Evolutionary conservation across 2,329 filamentous ascomycete species (phyloP).

Genomic region (Neofusicoccum sp.): DNA sequence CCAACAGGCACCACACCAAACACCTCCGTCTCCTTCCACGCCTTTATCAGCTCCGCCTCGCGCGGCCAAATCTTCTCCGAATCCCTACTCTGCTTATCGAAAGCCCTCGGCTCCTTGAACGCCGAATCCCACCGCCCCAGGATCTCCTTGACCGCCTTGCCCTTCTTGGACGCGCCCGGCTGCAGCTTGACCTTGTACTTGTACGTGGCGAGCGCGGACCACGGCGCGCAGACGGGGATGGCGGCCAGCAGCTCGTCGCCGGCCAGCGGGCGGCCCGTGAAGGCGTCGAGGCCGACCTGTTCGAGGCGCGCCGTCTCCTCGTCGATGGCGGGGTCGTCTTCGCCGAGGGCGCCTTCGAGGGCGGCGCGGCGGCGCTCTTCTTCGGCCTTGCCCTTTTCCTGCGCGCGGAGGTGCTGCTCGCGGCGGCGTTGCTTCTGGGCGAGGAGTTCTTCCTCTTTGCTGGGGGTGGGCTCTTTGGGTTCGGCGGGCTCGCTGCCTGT

Average conservation of each 20-base stretch:
- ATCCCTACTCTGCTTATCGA: constrained; percentile 51
- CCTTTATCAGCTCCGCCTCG: constrained; percentile 83
- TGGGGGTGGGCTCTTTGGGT: constrained; percentile 61
- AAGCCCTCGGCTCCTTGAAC: constrained; percentile 51
- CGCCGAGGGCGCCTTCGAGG: constrained; percentile 30
- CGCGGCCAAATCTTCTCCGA: constrained; percentile 79
- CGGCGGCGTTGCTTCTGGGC: constrained; percentile 74
- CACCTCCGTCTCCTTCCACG: constrained; percentile 78
- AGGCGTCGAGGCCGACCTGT: constrained; percentile 64
- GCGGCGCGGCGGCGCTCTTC: constrained; percentile 65
- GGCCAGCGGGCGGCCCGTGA: constrained; percentile 75
- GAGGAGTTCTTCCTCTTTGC: constrained; percentile 71
- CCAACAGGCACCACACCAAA: constrained; percentile 79
- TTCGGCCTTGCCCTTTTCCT: constrained; percentile 74
- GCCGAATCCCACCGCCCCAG: constrained; percentile 77
- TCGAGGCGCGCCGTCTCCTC: constrained; percentile 55
- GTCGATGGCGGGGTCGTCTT: constrained; percentile 55
- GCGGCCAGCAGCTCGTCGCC: constrained; percentile 80
- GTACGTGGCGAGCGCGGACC: constrained; percentile 66
- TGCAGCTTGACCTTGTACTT: constrained; percentile 97
- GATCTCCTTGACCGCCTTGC: constrained; percentile 90
- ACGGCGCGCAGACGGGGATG: constrained; percentile 65
- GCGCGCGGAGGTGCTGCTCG: constrained; percentile 77
- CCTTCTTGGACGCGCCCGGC: constrained; percentile 87
- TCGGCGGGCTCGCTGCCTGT: constrained; percentile 70